phyloP scores from a whole-genome alignment of 2,329 filamentous ascomycete genomes.

The Colletotrichum limetticola region DNA sequence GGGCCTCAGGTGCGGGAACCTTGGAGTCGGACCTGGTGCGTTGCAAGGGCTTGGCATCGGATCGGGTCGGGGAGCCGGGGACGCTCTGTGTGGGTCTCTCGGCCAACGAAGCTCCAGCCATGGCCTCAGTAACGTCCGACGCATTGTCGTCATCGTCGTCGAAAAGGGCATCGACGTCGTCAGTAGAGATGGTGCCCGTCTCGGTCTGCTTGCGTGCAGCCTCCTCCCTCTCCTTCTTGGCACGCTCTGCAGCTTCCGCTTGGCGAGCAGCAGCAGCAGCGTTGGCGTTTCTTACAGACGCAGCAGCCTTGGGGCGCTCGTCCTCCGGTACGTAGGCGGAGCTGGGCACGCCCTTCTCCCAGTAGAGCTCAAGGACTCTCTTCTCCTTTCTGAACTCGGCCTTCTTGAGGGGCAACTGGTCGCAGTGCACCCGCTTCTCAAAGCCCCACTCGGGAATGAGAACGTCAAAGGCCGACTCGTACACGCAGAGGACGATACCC shows the following conservation, averaged over 20 bases:
- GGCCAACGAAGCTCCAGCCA: conserved; percentile 88
- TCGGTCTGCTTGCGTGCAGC: conserved; percentile 93
- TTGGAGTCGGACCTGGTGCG: conserved; percentile 96
- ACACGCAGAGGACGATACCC: conserved; percentile 95
- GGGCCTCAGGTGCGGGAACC: conserved; percentile 78
- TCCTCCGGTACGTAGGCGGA: conserved; percentile 97
- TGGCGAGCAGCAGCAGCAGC: conserved; percentile 81
- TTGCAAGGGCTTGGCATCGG: conserved; percentile 76
- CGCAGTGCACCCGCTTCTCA: conserved; percentile 98
- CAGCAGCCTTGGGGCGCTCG: conserved; percentile 87
- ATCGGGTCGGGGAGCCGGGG: conserved; percentile 87
- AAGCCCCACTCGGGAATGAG: conserved; percentile 98
- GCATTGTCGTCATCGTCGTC: conserved; percentile 91
- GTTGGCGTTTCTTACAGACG: conserved; percentile 78
- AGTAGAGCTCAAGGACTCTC: conserved; percentile 94
- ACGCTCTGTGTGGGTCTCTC: conserved; percentile 96
- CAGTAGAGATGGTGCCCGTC: conserved; percentile 91
- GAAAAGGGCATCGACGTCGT: conserved; percentile 95
- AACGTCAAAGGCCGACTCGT: conserved; percentile 98
- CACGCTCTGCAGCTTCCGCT: conserved; percentile 83
- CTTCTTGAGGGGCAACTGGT: conserved; percentile 97
- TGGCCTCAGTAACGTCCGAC: conserved; percentile 89
- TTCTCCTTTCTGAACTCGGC: conserved; percentile 99
- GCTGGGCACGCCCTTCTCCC: conserved; percentile 98
- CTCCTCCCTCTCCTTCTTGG: conserved; percentile 88